Evolutionary conservation across 257 asterid species (phyloP), one percentile per base, ranked within the genome.

Genomic region (Nicotiana knightiana): DNA sequence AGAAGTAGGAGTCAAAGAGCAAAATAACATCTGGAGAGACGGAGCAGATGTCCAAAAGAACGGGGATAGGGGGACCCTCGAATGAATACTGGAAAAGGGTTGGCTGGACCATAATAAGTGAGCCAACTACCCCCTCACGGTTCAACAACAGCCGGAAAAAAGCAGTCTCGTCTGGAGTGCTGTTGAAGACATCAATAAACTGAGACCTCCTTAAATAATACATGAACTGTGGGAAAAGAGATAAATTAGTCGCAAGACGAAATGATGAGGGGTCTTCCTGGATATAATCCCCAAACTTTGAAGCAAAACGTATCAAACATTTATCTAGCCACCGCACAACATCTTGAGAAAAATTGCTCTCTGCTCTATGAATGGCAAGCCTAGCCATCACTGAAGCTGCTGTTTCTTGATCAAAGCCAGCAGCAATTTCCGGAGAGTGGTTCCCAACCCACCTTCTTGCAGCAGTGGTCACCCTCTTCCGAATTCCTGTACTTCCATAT

Each of bases 331-430:
- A 96, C 76, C 90, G 87, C 80, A 89, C 87, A n/a, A 96, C 94
- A 73, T 94, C 98, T 15, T 76, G 86, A 35, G 93, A 54, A 4
- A 84, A 87, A 63, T 3, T 85, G 57, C 81, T 88, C 84, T 89
- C 89, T 0, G 90, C 84, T 83, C 84, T 90, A 83, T 94, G 86
- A 76, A 90, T 85, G 51, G 98, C 92, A n/a, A 96, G 92, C 79
- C 95, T 86, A 37, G 98, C 97, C 94, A 94, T 92, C 71, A 94
- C 94, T 13, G 99, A 82, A 73, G 99, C 99, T 7, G 99, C 99
- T 63, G 96, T 91, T 87, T 96, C 99, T 82, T 96, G 99, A 82
- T 96, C 99, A 80, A 96, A 96, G 26, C 97, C 99, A 37, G 96
- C 85, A 28, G 88, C 84, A 55, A 96, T 91, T 75, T 94, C 97